A percentile compares a stretch with the other conserved stretches of the same genome.
Conservation (phyloP, 2,329 filamentous ascomycete species). For the Phialophora macrospora region DNA sequence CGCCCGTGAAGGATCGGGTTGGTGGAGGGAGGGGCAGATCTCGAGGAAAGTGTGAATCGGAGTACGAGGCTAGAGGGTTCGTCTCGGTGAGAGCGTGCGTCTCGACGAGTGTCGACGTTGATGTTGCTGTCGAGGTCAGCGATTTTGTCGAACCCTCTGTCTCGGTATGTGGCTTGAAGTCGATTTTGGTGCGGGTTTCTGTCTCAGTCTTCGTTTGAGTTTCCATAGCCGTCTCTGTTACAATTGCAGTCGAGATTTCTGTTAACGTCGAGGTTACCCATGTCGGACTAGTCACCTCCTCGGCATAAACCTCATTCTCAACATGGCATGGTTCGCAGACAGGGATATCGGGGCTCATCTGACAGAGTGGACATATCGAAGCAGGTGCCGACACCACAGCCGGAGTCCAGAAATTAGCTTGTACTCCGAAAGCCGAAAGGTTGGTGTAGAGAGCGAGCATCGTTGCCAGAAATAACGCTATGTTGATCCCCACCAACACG, state of each 20-base stretch:
- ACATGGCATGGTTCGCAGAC: neutral
- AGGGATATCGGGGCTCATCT: neutral
- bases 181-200: neutral
- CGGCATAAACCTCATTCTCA: neutral
- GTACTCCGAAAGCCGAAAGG: neutral
- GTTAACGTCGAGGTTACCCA: neutral
- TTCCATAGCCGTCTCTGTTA: neutral
- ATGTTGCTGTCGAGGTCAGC: neutral
- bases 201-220: neutral
- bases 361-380: neutral
- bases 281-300: neutral
- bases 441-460: neutral
- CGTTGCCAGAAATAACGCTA: neutral
- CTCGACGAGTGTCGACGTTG: neutral
- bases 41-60: neutral
- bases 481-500: neutral
- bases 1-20: conserved; percentile 1
- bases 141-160: neutral
- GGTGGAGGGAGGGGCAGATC: neutral
- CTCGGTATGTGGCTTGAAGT: conserved; percentile 1
- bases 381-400: no score
- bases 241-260: neutral
- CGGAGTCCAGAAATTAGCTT: neutral
- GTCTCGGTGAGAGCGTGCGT: neutral
- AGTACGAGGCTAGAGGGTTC: neutral